Conservation (phyloP, 495 filamentous ascomycete species). For the Aspergillus haitiensis region DNA sequence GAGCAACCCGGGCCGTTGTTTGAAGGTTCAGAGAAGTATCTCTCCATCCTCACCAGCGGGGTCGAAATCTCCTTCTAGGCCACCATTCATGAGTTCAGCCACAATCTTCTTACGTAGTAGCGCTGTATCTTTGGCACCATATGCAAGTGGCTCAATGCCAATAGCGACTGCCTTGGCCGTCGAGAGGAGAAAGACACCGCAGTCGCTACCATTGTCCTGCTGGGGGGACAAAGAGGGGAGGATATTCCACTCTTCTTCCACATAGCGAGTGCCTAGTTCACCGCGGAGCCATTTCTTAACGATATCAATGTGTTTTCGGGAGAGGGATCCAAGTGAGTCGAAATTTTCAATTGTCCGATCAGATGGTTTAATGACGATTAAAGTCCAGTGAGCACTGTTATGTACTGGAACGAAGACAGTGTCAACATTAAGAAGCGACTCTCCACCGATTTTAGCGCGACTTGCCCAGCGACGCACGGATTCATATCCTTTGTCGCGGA, state of each 20-base stretch:
- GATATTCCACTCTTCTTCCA: slow-evolving; percentile 62
- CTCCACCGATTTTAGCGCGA: slow-evolving; percentile 57
- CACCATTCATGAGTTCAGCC: slow-evolving; percentile 66
- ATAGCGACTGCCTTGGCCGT: slow-evolving; percentile 70
- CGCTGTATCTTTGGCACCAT: slow-evolving; percentile 55
- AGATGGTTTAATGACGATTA: slow-evolving; percentile 67
- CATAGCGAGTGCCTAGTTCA: slow-evolving; percentile 58
- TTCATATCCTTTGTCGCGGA: slow-evolving; percentile 53
- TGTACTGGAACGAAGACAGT: slow-evolving; percentile 64
- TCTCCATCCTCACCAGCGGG: slow-evolving; percentile 26
- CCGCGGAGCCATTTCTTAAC: slow-evolving; percentile 57
- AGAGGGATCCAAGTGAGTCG: slow-evolving; percentile 61
- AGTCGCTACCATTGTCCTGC: slow-evolving; percentile 75
- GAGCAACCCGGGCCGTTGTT: not conserved
- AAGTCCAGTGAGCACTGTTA: slow-evolving; percentile 53
- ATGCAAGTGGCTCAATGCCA: slow-evolving; percentile 61
- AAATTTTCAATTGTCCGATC: slow-evolving; percentile 68
- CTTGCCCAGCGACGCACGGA: slow-evolving; percentile 53
- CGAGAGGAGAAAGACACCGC: slow-evolving; percentile 76
- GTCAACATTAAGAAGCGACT: slow-evolving; percentile 55
- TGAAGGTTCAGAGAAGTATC: slow-evolving; percentile 26
- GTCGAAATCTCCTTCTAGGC: slow-evolving; percentile 53
- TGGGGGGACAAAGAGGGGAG: slow-evolving; percentile 46
- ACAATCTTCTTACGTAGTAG: slow-evolving; percentile 64
- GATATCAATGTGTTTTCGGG: slow-evolving; percentile 33